A percentile compares a stretch with the other conserved stretches of the same genome.
Evolutionary conservation across 2,329 filamentous ascomycete species (phyloP).

Genomic region (Lojkania enalia): DNA sequence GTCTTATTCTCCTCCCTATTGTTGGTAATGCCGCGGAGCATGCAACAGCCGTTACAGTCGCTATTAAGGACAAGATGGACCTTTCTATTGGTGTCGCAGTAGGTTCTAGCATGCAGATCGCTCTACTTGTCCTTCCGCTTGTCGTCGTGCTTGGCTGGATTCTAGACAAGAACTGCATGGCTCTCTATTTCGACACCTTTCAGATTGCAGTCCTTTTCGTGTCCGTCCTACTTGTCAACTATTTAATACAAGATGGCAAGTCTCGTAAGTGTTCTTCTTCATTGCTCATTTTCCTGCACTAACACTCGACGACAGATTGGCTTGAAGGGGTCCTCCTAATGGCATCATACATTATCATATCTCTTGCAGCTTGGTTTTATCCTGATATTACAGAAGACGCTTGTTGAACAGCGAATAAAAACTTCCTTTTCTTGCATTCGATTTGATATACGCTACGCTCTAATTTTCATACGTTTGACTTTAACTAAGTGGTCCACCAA

Average conservation of each 20-base stretch:
- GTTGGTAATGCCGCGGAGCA: constrained; percentile 70
- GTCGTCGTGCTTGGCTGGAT: constrained; percentile 65
- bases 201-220: constrained; percentile 72
- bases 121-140: constrained; percentile 63
- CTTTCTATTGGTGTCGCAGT: constrained; percentile 68
- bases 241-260: constrained; percentile 64
- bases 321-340: constrained; percentile 65
- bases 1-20: constrained; percentile 66
- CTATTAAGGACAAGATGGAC: constrained; percentile 70
- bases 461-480: too few species aligned
- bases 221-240: constrained; percentile 60
- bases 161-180: constrained; percentile 65
- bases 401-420: constrained; percentile 8
- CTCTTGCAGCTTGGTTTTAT: constrained; percentile 61
- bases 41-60: constrained; percentile 64
- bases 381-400: constrained; percentile 29
- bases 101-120: constrained; percentile 68
- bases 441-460: too few species aligned
- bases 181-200: constrained; percentile 83
- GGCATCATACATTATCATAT: constrained; percentile 65
- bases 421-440: too few species aligned
- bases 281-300: constrained; percentile 12
- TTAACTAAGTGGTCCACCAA: too few species aligned
- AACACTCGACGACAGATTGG: constrained; percentile 48
- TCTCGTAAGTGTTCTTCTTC: constrained; percentile 42